Conservation (phyloP, 1,139 yeast genomes). For the Yamadazyma songkhlaensis region DNA sequence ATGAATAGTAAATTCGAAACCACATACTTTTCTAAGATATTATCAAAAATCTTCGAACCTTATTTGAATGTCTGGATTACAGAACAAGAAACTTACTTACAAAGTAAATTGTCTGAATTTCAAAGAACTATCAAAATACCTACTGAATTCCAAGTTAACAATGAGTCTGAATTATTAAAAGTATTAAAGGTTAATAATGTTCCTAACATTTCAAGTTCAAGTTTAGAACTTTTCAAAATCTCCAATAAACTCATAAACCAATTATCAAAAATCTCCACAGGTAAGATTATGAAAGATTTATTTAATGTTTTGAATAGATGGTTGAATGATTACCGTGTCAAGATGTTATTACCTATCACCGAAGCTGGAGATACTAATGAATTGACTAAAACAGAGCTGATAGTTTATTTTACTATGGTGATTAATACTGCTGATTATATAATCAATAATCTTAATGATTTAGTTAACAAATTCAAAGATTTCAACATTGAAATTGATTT, state of each 20-base stretch:
- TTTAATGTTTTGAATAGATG: constrained; percentile 66
- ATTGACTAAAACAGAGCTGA: constrained; percentile 46
- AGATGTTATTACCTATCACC: constrained; percentile 58
- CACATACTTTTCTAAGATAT: constrained; percentile 44
- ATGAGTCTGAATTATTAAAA: constrained; percentile 26
- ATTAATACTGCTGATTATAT: constrained; percentile 91
- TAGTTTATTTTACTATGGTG: constrained; percentile 66
- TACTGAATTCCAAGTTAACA: constrained; percentile 26
- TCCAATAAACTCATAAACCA: constrained; percentile 75
- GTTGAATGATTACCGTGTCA: constrained; percentile 61
- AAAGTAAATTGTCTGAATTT: constrained; percentile 60
- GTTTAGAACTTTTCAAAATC: constrained; percentile 79
- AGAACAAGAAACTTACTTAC: constrained; percentile 69
- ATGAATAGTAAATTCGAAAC: constrained; percentile 57
- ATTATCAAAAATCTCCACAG: constrained; percentile 70
- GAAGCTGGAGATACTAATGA: constrained; percentile 31
- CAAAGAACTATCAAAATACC: constrained; percentile 48
- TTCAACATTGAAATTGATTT: constrained; percentile 44
- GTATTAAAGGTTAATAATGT: constrained; percentile 40
- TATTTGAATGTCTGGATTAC: constrained; percentile 83
- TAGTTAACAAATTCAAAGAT: constrained; percentile 58
- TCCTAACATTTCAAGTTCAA: constrained; percentile 71
- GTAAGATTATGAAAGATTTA: constrained; percentile 59
- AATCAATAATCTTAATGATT: constrained; percentile 70
- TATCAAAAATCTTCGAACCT: constrained; percentile 82